These are phyloP conservation scores for Oemleria cerasiformis DNA, from an alignment of 306 rosid genomes.

Conservation along the genomic window DNA sequence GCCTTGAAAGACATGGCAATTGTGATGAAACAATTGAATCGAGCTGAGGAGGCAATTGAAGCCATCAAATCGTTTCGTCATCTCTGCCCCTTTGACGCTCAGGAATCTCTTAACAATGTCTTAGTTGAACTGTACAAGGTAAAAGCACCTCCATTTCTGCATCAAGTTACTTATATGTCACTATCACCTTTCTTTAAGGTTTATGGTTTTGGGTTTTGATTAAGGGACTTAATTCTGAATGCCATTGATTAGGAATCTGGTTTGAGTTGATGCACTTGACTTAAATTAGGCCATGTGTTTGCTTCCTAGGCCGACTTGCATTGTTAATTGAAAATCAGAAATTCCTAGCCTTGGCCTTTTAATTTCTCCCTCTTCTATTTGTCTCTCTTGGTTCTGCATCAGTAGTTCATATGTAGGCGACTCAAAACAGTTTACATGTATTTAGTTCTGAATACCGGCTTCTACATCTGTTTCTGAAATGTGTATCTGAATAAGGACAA, in stretches of 20 bases:
- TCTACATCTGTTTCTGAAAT: not conserved
- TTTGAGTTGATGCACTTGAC: no score
- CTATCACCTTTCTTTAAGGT: not conserved
- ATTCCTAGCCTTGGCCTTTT: not conserved
- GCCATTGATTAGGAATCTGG: no score
- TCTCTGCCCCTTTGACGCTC: constrained; percentile 76
- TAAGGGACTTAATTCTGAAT: no score
- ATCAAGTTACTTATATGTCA: not conserved
- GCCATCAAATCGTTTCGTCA: constrained; percentile 90
- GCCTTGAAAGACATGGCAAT: constrained; percentile 96
- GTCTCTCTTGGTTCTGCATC: not conserved
- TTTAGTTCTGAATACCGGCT: not conserved
- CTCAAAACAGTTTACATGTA: not conserved
- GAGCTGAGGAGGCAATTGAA: constrained; percentile 88
- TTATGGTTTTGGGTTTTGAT: no score
- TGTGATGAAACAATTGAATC: constrained; percentile 83
- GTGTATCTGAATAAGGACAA: not conserved
- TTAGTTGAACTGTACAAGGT: constrained; percentile 88
- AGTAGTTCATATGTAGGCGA: not conserved
- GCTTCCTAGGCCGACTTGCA: not conserved
- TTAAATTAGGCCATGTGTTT: not conserved
- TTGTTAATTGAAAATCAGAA: not conserved
- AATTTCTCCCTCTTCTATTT: not conserved
- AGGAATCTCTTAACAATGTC: constrained; percentile 88
- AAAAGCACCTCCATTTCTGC: constrained; percentile 3